Evolutionary conservation across 306 rosid genomes (phyloP), one percentile per base, ranked within the genome.

Genomic region (Dalbergia oliveri): DNA sequence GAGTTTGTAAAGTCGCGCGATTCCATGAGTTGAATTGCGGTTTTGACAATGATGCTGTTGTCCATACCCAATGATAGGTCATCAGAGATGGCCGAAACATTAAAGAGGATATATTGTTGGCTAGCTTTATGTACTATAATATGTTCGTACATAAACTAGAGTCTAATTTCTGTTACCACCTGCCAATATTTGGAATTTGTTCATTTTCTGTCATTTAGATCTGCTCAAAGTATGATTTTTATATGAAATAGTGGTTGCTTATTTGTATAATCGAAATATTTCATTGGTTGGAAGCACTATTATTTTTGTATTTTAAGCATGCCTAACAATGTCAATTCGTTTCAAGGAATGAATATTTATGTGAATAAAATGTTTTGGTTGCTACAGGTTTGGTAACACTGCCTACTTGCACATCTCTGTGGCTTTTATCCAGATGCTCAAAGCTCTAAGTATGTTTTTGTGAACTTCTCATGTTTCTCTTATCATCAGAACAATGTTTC

Each of bases 341-440:
- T 26, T 41, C 73, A 70, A 70, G 65, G 68, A 63, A 79, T 49
- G 65, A 60, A 13, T 47, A 44, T 51, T 61, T 58, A 45, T 34
- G 8, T 5, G 23, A 50, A 54, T 18, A 37, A 45, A 51, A 19
- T 78, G 51, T 61, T 37, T 66, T 75, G 60, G 49, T 66, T 62
- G 63, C 72, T 63, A 50, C 87, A 89, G 97, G 97, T 91, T 89
- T 86, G 94, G 97, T 14, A 93, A 91, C 88, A 93, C 97, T 16
- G 97, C 97, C 23, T 93, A 89, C 86, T 89, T 93, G 89, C 91
- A 93, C 83, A 93, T 93, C 54, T 93, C 97, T 31, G 97, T 93
- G 86, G 97, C 97, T 49, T 93, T 93, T 84, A 93, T 93, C 86
- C 97, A 91, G 84, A 93, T 93, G 97, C 97, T 93, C 73, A 93